Conservation (phyloP, 805 yeast genomes). For the Clavispora carvajalis region DNA sequence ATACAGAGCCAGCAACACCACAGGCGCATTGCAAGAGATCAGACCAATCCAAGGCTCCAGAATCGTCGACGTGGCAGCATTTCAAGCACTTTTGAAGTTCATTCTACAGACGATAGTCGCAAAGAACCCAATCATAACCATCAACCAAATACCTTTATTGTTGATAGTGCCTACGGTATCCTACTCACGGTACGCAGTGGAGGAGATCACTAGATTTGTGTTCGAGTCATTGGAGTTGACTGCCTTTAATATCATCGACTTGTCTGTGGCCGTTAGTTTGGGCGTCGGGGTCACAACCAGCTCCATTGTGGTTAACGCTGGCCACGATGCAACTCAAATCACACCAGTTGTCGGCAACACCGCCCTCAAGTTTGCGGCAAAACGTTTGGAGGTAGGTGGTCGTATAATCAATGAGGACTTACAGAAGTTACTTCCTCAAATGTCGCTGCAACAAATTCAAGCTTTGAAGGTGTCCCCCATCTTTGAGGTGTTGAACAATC, state of each 20-base stretch:
- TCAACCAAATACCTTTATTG: constrained; percentile 67
- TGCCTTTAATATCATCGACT: constrained; percentile 66
- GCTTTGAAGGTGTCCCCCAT: constrained; percentile 68
- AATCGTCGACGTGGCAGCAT: constrained; percentile 64
- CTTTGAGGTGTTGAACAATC: constrained; percentile 73
- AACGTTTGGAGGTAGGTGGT: constrained; percentile 59
- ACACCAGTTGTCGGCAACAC: constrained; percentile 76
- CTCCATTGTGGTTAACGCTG: constrained; percentile 76
- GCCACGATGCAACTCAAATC: constrained; percentile 68
- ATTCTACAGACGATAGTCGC: constrained; percentile 34
- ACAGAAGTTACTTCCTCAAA: constrained; percentile 49
- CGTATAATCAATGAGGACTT: constrained; percentile 52
- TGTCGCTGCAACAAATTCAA: constrained; percentile 58
- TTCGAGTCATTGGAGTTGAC: constrained; percentile 71
- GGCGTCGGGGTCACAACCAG: constrained; percentile 66
- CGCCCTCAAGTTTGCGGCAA: constrained; percentile 50
- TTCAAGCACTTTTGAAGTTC: constrained; percentile 54
- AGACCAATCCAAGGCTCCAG: constrained; percentile 61
- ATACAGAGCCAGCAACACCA: constrained; percentile 29
- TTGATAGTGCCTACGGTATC: constrained; percentile 54
- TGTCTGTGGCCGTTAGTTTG: constrained; percentile 63
- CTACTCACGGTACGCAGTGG: constrained; percentile 69
- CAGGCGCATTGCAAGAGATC: constrained; percentile 37
- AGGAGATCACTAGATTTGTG: constrained; percentile 64
- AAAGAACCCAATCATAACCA: constrained; percentile 39